Percentiles rank a stretch among this genome's conserved stretches.
Evolutionary conservation across 805 yeast species (phyloP).

Genomic region (Wickerhamomyces sydowiorum): DNA sequence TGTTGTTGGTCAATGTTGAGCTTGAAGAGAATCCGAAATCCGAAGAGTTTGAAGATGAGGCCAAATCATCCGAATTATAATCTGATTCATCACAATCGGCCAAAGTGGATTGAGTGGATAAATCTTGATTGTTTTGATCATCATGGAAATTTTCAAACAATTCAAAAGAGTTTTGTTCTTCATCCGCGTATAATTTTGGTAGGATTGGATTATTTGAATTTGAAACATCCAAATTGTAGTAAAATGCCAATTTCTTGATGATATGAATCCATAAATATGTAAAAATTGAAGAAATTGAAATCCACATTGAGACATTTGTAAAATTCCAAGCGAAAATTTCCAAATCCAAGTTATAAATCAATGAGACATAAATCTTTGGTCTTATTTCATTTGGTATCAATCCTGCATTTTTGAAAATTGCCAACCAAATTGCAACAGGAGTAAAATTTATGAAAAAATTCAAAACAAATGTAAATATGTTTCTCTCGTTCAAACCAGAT

Average conservation of each 20-base stretch:
- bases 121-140: background rate
- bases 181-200: background rate
- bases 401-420: slow-evolving; percentile 55
- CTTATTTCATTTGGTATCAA: slow-evolving; percentile 46
- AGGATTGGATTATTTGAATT: slow-evolving; percentile 3
- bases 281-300: slow-evolving; percentile 8
- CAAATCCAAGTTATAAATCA: slow-evolving; percentile 38
- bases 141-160: background rate
- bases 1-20: no score
- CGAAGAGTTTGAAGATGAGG: background rate
- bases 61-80: background rate
- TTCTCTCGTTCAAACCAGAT: slow-evolving; percentile 28
- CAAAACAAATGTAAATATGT: slow-evolving; percentile 31
- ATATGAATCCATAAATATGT: slow-evolving; percentile 13
- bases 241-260: slow-evolving; percentile 21
- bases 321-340: slow-evolving; percentile 27
- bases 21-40: no score
- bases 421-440: slow-evolving; percentile 50
- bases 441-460: slow-evolving; percentile 45
- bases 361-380: slow-evolving; percentile 46
- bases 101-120: no score
- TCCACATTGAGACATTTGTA: slow-evolving; percentile 13
- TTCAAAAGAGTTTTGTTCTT: background rate
- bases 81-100: background rate
- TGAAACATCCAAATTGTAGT: slow-evolving; percentile 21